Evolutionary conservation across 768 basidiomycete genomes (phyloP), one percentile per base, ranked within the genome.

Genomic region (Boletus reticulatus): DNA sequence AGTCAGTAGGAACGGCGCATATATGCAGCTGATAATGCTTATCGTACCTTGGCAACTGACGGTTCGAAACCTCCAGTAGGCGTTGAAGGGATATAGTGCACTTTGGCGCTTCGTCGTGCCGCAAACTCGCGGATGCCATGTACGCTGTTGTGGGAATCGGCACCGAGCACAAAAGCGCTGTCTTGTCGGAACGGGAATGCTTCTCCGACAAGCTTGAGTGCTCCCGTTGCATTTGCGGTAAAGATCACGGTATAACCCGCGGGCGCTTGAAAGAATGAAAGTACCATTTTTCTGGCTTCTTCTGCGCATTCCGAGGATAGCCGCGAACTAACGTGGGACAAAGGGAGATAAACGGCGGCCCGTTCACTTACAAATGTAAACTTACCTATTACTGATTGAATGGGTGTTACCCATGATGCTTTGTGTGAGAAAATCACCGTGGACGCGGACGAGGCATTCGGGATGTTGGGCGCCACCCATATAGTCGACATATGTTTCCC

Each of bases 391-490:
- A 68, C 84, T 92, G 64, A 89, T 80, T 0, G 90, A 92, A 69
- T 93, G 91, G 1, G 91, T 92, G 67, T 93, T 92, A 2, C 90
- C 91, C 55, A 93, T 79, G 43, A 92, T 77, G 64, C 72, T 83
- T 48, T 73, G 75, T 39, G 77, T 82, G 32, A 93, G 79, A 65
- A 92, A 90, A 48, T 82, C 80, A 39, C 84, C 77, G 61, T 92
- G 88, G 11, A 83, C 81, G 38, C 78, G 79, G 55, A 92, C 80
- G 34, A 93, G 81, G 61, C 84, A 87, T 62, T 89, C 87, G 12
- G 91, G 91, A 59, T 89, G 90, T 34, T 92, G 75, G 0, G 88
- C 81, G 22, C 88, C 89, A 31, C 91, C 91, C 88, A 92, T 92
- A 60, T 88, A 92, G 64, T 93, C 91, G 57, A 91, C 85, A 56